Conservation (phyloP, 1,284 basidiomycete species). For the Microbotryum intermedium region DNA sequence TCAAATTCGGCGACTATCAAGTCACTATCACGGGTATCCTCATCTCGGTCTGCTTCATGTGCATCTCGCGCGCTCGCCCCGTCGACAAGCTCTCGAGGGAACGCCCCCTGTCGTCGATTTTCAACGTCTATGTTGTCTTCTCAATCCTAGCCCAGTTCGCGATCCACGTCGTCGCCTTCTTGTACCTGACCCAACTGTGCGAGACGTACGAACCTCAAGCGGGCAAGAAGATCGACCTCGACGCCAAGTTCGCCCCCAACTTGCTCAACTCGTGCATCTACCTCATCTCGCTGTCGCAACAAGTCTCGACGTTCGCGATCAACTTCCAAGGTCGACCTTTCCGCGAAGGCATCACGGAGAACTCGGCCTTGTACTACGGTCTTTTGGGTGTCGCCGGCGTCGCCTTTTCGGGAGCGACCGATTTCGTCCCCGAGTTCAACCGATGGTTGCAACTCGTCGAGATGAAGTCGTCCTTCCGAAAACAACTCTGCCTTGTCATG, state of each 20-base stretch:
- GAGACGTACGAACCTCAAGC: slow-evolving; percentile 66
- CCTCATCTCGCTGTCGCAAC: slow-evolving; percentile 82
- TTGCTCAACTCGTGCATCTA: slow-evolving; percentile 91
- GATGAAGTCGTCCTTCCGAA: slow-evolving; percentile 82
- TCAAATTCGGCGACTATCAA: slow-evolving; percentile 90
- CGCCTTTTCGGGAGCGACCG: slow-evolving; percentile 76
- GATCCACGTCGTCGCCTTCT: slow-evolving; percentile 73
- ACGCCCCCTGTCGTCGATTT: slow-evolving; percentile 84
- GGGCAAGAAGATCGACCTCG: slow-evolving; percentile 61
- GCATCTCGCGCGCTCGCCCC: slow-evolving; percentile 93
- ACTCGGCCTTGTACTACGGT: slow-evolving; percentile 81
- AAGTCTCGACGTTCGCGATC: slow-evolving; percentile 92
- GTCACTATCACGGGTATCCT: slow-evolving; percentile 56
- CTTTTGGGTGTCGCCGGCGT: slow-evolving; percentile 72
- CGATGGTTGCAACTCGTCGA: slow-evolving; percentile 94
- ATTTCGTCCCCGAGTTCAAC: slow-evolving; percentile 91
- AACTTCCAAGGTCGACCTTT: slow-evolving; percentile 97
- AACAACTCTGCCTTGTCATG: slow-evolving; percentile 70
- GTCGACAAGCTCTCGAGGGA: slow-evolving; percentile 85
- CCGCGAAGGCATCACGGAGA: slow-evolving; percentile 90
- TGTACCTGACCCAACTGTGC: slow-evolving; percentile 82
- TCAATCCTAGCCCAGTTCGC: slow-evolving; percentile 87
- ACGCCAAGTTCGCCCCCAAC: slow-evolving; percentile 88
- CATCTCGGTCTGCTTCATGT: slow-evolving; percentile 95
- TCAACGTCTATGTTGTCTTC: slow-evolving; percentile 85